Evolutionary conservation across 768 basidiomycete species (phyloP), one percentile per base, ranked within the genome.

Genomic region (Postia placenta): DNA sequence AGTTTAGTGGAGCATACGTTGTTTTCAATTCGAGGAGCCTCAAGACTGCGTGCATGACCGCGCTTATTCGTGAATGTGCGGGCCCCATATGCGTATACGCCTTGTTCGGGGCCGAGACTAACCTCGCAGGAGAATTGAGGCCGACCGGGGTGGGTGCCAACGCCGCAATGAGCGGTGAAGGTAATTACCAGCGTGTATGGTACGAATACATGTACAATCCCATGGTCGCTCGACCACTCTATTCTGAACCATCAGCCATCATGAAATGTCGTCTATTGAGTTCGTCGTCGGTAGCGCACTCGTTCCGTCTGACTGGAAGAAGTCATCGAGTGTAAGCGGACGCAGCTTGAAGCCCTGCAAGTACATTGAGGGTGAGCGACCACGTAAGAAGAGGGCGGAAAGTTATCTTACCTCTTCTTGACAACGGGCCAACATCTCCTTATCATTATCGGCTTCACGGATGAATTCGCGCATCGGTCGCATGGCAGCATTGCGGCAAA

Each of bases 401-500:
- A 30, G 27, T 22, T 15, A 6, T 33, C 74, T 49, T 30, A 79
- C 82, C 60, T 76, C 71, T 47, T 66, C 60, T 24, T 71, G 68
- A 7, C 69, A 65, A 45, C 64, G 66, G 51, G 67, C 71, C 48
- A 75, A 69, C 66, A 79, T 55, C 64, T 80, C 69, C 64, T 76
- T 63, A 59, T 79, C 60, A 67, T 66, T 54, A 60, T 67, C 61
- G 61, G 72, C 58, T 67, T 70, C 69, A 28, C 82, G 74, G 74
- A 93, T 82, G 56, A 81, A 85, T 60, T 94, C 92, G 23, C 90
- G 79, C 19, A 94, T 86, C 4, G 92, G 91, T 1, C 83, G 78
- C 92, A 97, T 95, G 0, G 91, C 93, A 1, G 95, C 94, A 56
- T 83, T 92, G 47, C 95, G 76, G 65, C 94, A 97, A 12, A 94